phyloP scores from a whole-genome alignment of 805 yeast genomes.

The Hemisphaericaspora nanyangensis region DNA sequence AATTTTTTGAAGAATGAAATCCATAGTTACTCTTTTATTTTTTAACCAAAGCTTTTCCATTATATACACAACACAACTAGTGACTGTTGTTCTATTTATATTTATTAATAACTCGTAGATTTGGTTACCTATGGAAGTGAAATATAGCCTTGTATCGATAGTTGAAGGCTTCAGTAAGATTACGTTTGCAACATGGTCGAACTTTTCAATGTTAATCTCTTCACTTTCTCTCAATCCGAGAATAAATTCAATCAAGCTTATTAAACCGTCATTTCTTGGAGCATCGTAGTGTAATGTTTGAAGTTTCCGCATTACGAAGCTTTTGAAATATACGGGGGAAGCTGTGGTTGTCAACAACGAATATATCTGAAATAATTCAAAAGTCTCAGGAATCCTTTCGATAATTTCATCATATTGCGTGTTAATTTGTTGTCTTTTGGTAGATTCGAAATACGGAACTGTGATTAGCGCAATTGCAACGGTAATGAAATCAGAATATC shows the following conservation, averaged over 20 bases:
- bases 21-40: conserved; percentile 49
- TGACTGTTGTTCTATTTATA: conserved; percentile 58
- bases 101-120: conserved; percentile 53
- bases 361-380: conserved; percentile 58
- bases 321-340: conserved; percentile 44
- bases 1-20: conserved; percentile 53
- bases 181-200: conserved; percentile 64
- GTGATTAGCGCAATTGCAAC: conserved; percentile 43
- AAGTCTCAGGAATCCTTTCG: conserved; percentile 56
- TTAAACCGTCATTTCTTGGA: conserved; percentile 57
- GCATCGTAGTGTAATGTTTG: conserved; percentile 54
- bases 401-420: conserved; percentile 17
- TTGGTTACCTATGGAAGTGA: conserved; percentile 58
- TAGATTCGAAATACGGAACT: conserved; percentile 19
- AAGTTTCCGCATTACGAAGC: conserved; percentile 46
- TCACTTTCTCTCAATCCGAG: conserved; percentile 75
- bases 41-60: conserved; percentile 48
- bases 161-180: conserved; percentile 59
- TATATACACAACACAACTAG: conserved; percentile 54
- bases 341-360: conserved; percentile 53
- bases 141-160: conserved; percentile 48
- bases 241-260: conserved; percentile 69
- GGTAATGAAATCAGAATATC: conserved; percentile 57
- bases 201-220: conserved; percentile 59
- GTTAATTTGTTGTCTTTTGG: conserved; percentile 1